Percentiles rank a stretch among this genome's conserved stretches.
phyloP scores from a whole-genome alignment of 148 eudicot genomes.

The Linanthus parryae region DNA sequence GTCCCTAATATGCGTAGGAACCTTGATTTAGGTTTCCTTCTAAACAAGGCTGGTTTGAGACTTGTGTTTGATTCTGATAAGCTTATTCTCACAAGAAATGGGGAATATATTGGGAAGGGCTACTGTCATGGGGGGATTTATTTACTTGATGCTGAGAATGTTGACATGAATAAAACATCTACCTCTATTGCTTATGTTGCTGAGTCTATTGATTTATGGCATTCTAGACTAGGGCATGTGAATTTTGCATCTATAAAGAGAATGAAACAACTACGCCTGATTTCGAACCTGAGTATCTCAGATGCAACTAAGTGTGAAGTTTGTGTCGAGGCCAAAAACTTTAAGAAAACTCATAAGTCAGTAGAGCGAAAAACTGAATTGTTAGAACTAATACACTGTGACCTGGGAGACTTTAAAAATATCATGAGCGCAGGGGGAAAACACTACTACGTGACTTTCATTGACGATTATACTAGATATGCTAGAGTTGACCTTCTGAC shows the following conservation, averaged over 20 bases:
- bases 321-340: background rate
- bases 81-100: background rate
- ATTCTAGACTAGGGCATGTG: slow-evolving; percentile 1
- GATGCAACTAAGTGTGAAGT: background rate
- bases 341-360: background rate
- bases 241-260: background rate
- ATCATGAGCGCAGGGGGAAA: background rate
- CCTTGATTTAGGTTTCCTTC: background rate
- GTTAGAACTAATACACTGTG: background rate
- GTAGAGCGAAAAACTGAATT: background rate
- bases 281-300: background rate
- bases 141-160: background rate
- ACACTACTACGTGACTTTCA: background rate
- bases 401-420: background rate
- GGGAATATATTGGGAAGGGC: background rate
- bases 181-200: background rate
- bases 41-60: background rate
- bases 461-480: background rate
- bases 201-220: background rate
- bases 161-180: background rate
- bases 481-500: background rate
- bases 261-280: background rate
- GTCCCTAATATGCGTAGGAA: background rate
- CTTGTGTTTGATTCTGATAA: slow-evolving; percentile 1
- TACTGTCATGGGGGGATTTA: background rate